phyloP scores from a whole-genome alignment of 768 basidiomycete species.

The Xanthoconium purpureum region DNA sequence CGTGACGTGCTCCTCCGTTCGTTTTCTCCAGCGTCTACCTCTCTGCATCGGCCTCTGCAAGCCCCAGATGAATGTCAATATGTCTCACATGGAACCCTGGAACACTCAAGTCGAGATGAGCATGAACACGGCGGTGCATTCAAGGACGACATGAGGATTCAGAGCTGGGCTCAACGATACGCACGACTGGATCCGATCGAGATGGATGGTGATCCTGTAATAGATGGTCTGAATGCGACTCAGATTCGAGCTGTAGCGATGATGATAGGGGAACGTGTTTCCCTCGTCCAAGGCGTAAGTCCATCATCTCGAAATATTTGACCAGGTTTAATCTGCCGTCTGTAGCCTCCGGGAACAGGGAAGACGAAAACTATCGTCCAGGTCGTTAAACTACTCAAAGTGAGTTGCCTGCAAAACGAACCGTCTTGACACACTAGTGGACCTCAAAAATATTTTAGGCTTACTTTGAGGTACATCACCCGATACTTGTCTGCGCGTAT shows the following conservation, averaged over 20 bases:
- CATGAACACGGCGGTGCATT: slow-evolving; percentile 48
- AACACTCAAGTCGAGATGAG: slow-evolving; percentile 32
- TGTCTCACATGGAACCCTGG: slow-evolving; percentile 37
- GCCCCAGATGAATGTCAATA: slow-evolving; percentile 39
- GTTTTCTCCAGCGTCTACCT: slow-evolving; percentile 37
- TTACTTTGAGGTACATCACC: slow-evolving; percentile 79
- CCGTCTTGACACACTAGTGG: not conserved
- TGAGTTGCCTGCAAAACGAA: slow-evolving; percentile 36
- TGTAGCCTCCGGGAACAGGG: slow-evolving; percentile 85
- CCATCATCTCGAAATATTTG: not conserved
- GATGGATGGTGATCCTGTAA: slow-evolving; percentile 74
- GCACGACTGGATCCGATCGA: slow-evolving; percentile 52
- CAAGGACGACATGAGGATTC: slow-evolving; percentile 68
- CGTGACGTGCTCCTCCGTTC: slow-evolving; percentile 67
- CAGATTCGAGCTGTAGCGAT: slow-evolving; percentile 80
- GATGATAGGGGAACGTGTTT: slow-evolving; percentile 78
- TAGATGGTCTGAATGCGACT: slow-evolving; percentile 64
- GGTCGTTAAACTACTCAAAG: slow-evolving; percentile 76
- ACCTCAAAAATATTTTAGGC: slow-evolving; percentile 36
- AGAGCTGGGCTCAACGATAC: slow-evolving; percentile 80
- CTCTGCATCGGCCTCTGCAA: slow-evolving; percentile 34
- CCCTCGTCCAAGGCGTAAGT: slow-evolving; percentile 83
- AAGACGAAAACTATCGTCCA: slow-evolving; percentile 94
- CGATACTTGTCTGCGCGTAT: slow-evolving; percentile 88
- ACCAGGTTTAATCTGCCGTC: not conserved